Evolutionary conservation across 768 basidiomycete species (phyloP).

Genomic region (Boletus bicolor): DNA sequence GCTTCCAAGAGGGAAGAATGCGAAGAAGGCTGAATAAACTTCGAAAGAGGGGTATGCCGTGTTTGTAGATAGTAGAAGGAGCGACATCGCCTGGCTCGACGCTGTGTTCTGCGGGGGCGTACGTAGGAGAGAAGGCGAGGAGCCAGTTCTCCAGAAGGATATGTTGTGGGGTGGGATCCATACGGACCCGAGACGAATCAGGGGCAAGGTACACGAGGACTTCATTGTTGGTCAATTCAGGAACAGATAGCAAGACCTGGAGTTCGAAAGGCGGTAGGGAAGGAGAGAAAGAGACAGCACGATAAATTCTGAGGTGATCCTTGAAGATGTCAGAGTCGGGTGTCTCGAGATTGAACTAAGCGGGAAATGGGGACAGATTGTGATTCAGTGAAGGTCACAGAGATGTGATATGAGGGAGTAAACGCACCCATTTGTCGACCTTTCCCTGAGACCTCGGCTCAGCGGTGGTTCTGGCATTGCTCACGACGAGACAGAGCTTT

Average conservation of each 20-base stretch:
- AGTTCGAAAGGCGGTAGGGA: constrained; percentile 52
- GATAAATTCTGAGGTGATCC: constrained; percentile 57
- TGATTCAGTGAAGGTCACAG: background rate
- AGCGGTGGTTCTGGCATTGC: constrained; percentile 65
- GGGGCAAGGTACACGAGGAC: constrained; percentile 66
- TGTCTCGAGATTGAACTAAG: constrained; percentile 78
- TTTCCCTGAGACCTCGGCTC: constrained; percentile 44
- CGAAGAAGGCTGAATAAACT: constrained; percentile 67
- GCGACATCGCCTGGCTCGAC: constrained; percentile 47
- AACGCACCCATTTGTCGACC: constrained; percentile 79
- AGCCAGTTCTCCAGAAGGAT: constrained; percentile 75
- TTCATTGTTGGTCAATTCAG: constrained; percentile 65
- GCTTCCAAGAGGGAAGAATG: constrained; percentile 74
- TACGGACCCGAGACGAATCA: constrained; percentile 55
- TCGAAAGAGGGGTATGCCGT: constrained; percentile 78
- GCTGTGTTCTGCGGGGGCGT: constrained; percentile 14
- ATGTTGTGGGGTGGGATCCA: constrained; percentile 65
- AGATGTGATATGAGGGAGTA: background rate
- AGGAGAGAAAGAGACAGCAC: constrained; percentile 40
- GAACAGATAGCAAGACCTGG: constrained; percentile 67
- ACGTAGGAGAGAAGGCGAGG: constrained; percentile 42
- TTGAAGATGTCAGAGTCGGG: constrained; percentile 69
- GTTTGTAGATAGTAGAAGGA: constrained; percentile 79
- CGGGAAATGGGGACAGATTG: background rate
- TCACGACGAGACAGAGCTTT: constrained; percentile 74